Evolutionary conservation across 805 yeast species (phyloP).

Genomic region (Monosporozyma aquatica): DNA sequence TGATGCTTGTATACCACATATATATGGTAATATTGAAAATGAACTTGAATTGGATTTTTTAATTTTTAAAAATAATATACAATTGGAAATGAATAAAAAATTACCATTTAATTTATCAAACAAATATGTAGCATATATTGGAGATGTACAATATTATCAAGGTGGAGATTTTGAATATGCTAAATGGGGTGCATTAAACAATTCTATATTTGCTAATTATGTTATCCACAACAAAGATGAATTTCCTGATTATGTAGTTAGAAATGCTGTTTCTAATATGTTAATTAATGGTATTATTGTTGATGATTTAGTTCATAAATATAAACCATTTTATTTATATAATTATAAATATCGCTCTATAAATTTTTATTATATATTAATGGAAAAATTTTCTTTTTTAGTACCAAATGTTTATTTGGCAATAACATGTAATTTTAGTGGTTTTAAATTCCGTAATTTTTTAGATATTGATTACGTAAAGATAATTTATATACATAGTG

Average conservation of each 20-base stretch:
- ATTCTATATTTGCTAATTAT: slow-evolving; percentile 1
- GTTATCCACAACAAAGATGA: slow-evolving; percentile 1
- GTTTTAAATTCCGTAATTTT: neutral
- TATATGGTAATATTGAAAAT: neutral
- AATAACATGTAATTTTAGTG: neutral
- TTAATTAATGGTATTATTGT: neutral
- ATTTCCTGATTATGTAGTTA: slow-evolving; percentile 3
- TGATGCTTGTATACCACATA: neutral
- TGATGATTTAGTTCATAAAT: slow-evolving; percentile 1
- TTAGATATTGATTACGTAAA: neutral
- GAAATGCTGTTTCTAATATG: slow-evolving; percentile 1
- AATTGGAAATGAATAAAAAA: neutral
- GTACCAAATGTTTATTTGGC: neutral
- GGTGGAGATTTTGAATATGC: slow-evolving; percentile 5
- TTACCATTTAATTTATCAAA: slow-evolving; percentile 1
- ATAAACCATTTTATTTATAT: slow-evolving; percentile 2
- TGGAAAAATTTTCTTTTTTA: neutral
- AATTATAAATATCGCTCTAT: neutral
- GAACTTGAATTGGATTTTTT: neutral
- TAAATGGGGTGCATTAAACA: slow-evolving; percentile 1
- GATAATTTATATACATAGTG: neutral
- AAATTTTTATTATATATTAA: neutral
- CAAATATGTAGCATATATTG: slow-evolving; percentile 2
- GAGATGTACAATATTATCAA: slow-evolving; percentile 2
- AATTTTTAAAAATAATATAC: neutral